Base-by-base conservation (phyloP, 1,139 yeast species). In the Yarrowia galli region DNA sequence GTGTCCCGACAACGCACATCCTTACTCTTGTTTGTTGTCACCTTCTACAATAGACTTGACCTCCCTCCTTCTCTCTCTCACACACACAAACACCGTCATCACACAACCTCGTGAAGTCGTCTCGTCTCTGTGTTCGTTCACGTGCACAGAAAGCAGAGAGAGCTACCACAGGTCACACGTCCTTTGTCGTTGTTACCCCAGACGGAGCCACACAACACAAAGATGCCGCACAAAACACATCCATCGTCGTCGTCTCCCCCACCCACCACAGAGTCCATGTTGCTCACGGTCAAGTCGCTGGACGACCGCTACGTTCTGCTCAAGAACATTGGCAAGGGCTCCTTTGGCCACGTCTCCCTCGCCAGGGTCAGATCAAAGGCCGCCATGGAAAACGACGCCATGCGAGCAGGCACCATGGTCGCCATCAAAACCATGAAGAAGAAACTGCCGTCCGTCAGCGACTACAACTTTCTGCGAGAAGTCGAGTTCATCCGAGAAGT, bases 371-470 rank as follows among this genome's bases (percentile, higher is more conserved):
- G 56, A 48, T 36, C 66, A 10, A 61, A 36, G 25, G 56, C 54
- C 23, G 66, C 54, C 23, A 3, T 18, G 36, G 66, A 61, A 12
- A 23, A 46, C 45, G 36, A 35, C 12, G 23, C 12, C 13, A 15
- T 61, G 43, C 43, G 56, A 3, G 66, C 56, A 9, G 38, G 46
- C 25, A 36, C 66, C 45, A 46, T 61, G 71, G 97, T 92, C 66
- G 99, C 99, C 1, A 85, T 95, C 68, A 95, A 95, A 77, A 87
- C 91, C 8, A 87, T 93, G 89, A 86, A 86, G 69, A 83, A 84
- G 69, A 80, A 82, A 69, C 76, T 87, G 61, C 76, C 81, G 1
- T 77, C 80, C 13, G 76, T 87, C 54, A 80, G 81, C 46, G 92
- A 89, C 70, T 89, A 89, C 74, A 79, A 84, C 13, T 81, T 82